Evolutionary conservation across 768 basidiomycete genomes (phyloP), one percentile per base, ranked within the genome.

Genomic region (Tylopilus cervinicoccineus): DNA sequence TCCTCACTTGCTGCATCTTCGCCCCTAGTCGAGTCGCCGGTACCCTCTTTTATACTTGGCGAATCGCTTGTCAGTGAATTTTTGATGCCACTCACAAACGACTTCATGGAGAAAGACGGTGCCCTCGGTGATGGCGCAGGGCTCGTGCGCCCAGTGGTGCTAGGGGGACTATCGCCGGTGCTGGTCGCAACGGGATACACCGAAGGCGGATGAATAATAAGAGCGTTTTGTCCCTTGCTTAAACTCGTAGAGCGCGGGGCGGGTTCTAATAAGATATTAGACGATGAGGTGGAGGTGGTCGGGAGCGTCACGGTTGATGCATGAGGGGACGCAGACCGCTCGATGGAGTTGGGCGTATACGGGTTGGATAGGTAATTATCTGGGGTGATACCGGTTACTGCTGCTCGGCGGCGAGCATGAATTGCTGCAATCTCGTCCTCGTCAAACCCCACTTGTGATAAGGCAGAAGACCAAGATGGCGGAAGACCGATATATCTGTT

Each of bases 341-440:
- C 51, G 9, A 24, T 20, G 23, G 47, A 43, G 23, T 48, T 42
- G 4, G 46, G 13, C 11, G 42, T 38, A 28, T 43, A 26, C 17
- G 47, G 22, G 33, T 47, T 50, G 48, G 59, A 17, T 43, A 42
- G 17, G 47, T 42, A 50, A 16, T 51, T 4, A 29, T 29, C 47
- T 3, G 51, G 26, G 22, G 44, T 17, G 31, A 29, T 8, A n/a
- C 36, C 20, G 1, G 49, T 58, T 39, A 32, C 55, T 38, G 56
- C 60, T 22, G 51, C 61, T 24, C 50, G 48, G 20, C 73, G 63
- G 22, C 71, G 70, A 17, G 70, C 67, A 33, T 80, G 76, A 13
- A 87, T 79, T 6, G 73, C 74, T 0, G 75, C 72, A 28, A 89
- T 87, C 64, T 88, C 85, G 5, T 83, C 81, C n/a, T 83, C 76